A percentile compares a stretch with the other conserved stretches of the same genome.
phyloP scores from a whole-genome alignment of 345 rosid genomes.

The Citrus unshiu region DNA sequence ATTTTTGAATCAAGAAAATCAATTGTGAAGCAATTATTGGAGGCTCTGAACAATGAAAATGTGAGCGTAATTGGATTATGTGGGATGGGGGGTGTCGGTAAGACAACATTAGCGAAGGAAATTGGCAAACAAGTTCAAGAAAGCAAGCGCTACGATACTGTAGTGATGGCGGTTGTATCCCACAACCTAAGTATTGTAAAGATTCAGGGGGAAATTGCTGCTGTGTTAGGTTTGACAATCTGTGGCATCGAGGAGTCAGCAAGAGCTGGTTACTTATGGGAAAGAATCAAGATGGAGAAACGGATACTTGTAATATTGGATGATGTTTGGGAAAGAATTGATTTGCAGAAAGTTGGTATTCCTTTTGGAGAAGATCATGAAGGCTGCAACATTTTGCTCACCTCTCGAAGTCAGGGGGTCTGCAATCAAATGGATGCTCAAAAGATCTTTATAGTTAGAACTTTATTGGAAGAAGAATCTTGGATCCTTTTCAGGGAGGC shows the following conservation, averaged over 20 bases:
- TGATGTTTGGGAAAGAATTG: not conserved
- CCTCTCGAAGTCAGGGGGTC: not conserved
- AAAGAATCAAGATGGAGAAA: conserved; percentile 3
- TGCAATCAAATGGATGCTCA: not conserved
- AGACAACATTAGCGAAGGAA: conserved; percentile 16
- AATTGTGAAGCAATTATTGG: not conserved
- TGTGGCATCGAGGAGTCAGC: not conserved
- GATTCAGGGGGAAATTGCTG: conserved; percentile 16
- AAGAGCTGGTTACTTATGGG: conserved; percentile 3
- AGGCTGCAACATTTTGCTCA: not conserved
- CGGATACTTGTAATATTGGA: conserved; percentile 20
- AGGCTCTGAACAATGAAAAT: not conserved
- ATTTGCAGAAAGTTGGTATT: not conserved
- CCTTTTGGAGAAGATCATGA: not conserved
- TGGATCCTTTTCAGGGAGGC: conserved; percentile 1
- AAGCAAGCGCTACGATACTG: conserved; percentile 5
- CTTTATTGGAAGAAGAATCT: conserved; percentile 1
- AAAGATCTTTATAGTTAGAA: not conserved
- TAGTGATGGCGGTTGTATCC: conserved; percentile 2
- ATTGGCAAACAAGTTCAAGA: not conserved
- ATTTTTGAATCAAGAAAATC: not conserved
- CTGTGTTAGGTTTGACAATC: not conserved
- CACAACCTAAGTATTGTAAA: not conserved
- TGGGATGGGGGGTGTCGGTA: conserved; percentile 8
- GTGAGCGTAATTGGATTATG: conserved; percentile 8